Evolutionary conservation across 768 basidiomycete genomes (phyloP), one percentile per base, ranked within the genome.

Genomic region (Serpula lacrymans): DNA sequence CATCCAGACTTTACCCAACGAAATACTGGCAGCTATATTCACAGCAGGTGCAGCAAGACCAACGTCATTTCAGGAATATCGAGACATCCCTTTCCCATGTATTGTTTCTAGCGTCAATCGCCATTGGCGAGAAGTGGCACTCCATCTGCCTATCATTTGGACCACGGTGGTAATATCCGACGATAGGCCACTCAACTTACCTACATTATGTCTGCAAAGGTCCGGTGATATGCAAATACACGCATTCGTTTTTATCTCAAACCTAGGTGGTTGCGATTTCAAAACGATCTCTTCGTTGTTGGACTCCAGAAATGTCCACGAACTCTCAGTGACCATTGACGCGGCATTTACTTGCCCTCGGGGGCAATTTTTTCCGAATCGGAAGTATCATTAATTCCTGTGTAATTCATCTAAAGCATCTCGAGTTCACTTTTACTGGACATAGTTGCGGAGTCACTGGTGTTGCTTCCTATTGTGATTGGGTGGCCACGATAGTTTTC

Each of bases 41-140:
- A 14, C 31, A 14, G n/a, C 31, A 6, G 31, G 31, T 33, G 31
- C 31, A 7, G 31, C 31, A 14, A n/a, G n/a, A n/a, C n/a, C n/a
- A n/a, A n/a, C n/a, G n/a, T n/a, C n/a, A n/a, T n/a, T n/a, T n/a
- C 14, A 18, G 14, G 31, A 33, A 6, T 33, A 33, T 18, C 14
- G 31, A 8, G 31, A 14, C n/a, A 33, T 18, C 6, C 31, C 31
- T 14, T 33, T 33, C n/a, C 31, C 31, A 8, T 62, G 71, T 11
- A 20, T 52, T 13, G 40, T 69, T 18, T 65, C 64, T 38, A 67
- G 70, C 44, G 68, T 73, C 34, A 71, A 61, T 22, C 47, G 46
- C 20, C 57, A 53, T 39, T 73, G 70, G 68, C 62, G 72, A 32
- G 52, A 50, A 8, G 52, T 64, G 10, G 67, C 65, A 0, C 42